Evolutionary conservation across 768 basidiomycete species (phyloP).

Genomic region (Crucibulum laeve): DNA sequence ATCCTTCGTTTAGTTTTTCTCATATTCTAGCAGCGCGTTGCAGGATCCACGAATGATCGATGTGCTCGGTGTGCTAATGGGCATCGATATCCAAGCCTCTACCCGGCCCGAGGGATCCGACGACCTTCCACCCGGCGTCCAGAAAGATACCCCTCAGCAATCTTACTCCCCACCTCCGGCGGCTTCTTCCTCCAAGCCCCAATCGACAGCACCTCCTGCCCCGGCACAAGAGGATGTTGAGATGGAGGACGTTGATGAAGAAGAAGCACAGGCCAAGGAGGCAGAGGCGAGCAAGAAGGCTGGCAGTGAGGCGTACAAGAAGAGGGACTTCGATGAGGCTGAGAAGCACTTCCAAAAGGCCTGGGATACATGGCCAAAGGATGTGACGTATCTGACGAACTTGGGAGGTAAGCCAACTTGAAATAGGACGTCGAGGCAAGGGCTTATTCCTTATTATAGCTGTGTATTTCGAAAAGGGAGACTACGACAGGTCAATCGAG

Average conservation of each 20-base stretch:
- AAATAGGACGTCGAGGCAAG: neutral
- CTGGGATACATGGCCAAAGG: slow-evolving; percentile 92
- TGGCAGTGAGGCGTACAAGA: slow-evolving; percentile 82
- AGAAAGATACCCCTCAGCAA: slow-evolving; percentile 27
- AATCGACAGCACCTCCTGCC: slow-evolving; percentile 29
- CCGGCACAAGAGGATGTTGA: slow-evolving; percentile 54
- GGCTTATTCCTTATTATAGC: slow-evolving; percentile 39
- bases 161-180: slow-evolving; percentile 37
- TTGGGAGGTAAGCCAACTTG: slow-evolving; percentile 54
- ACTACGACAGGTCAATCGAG: slow-evolving; percentile 89
- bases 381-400: slow-evolving; percentile 92
- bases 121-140: slow-evolving; percentile 64
- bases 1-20: slow-evolving; percentile 1
- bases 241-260: slow-evolving; percentile 64
- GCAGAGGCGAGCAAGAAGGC: slow-evolving; percentile 78
- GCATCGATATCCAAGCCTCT: slow-evolving; percentile 87
- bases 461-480: slow-evolving; percentile 89
- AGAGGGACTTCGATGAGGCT: slow-evolving; percentile 76
- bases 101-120: slow-evolving; percentile 80
- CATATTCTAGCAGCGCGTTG: slow-evolving; percentile 37
- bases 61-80: slow-evolving; percentile 90
- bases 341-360: slow-evolving; percentile 75
- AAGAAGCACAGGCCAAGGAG: slow-evolving; percentile 69
- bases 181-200: slow-evolving; percentile 38
- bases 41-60: slow-evolving; percentile 92